Evolutionary conservation across 441 rosid species (phyloP).

Genomic region (Mallotus repandus): DNA sequence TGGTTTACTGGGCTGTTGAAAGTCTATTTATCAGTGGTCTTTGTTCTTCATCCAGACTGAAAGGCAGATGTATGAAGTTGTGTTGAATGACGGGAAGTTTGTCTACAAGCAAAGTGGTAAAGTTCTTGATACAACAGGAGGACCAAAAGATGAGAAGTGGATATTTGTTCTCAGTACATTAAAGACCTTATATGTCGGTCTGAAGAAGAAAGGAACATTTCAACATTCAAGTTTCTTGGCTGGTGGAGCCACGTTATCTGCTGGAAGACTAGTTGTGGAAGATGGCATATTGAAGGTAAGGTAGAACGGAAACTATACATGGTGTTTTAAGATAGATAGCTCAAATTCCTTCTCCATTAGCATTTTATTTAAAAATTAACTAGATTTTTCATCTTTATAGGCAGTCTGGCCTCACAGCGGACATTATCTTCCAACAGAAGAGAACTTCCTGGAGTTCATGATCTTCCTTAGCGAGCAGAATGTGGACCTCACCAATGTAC

Average conservation of each 20-base stretch:
- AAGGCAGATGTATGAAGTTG: slow-evolving; percentile 71
- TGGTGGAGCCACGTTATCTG: slow-evolving; percentile 93
- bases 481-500: slow-evolving; percentile 66
- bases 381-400: slow-evolving; percentile 28
- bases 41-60: slow-evolving; percentile 48
- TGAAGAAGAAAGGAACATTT: slow-evolving; percentile 84
- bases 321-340: not conserved
- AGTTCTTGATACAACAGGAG: slow-evolving; percentile 52
- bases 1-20: not conserved
- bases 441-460: slow-evolving; percentile 76
- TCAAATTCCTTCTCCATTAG: not conserved
- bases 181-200: slow-evolving; percentile 67
- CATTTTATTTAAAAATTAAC: not conserved
- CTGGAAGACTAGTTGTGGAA: slow-evolving; percentile 81
- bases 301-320: slow-evolving; percentile 32
- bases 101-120: slow-evolving; percentile 53
- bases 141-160: slow-evolving; percentile 64
- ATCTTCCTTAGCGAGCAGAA: slow-evolving; percentile 64
- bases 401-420: slow-evolving; percentile 99
- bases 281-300: slow-evolving; percentile 87
- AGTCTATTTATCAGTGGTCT: not conserved
- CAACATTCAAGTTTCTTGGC: slow-evolving; percentile 98
- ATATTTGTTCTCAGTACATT: slow-evolving; percentile 91
- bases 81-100: slow-evolving; percentile 53
- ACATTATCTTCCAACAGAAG: slow-evolving; percentile 94